A percentile compares a stretch with the other conserved stretches of the same genome.
These are phyloP conservation scores for Fusarium cicatricum DNA, from an alignment of 2,329 filamentous ascomycete genomes.

Conservation along the genomic window DNA sequence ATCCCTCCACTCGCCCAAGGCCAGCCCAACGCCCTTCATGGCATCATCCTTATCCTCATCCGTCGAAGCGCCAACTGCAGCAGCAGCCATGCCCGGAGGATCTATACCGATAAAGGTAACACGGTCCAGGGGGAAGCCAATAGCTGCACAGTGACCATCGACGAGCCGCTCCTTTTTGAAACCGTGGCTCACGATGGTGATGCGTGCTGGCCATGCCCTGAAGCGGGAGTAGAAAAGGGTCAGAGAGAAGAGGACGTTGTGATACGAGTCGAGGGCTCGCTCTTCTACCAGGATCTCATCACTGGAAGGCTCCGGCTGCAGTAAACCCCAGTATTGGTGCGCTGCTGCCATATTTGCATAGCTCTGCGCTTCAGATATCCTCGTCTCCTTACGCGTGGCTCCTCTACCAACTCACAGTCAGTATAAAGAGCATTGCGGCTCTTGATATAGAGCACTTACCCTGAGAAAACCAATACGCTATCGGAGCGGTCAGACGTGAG, in stretches of 20 bases:
- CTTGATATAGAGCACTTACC: slow-evolving; percentile 54
- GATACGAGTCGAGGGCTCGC: slow-evolving; percentile 82
- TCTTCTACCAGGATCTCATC: slow-evolving; percentile 66
- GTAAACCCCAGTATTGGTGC: slow-evolving; percentile 56
- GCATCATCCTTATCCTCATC: slow-evolving; percentile 48
- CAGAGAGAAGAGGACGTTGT: slow-evolving; percentile 83
- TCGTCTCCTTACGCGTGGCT: slow-evolving; percentile 66
- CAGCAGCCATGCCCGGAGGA: slow-evolving; percentile 58
- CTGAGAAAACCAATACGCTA: slow-evolving; percentile 74
- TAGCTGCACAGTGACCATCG: slow-evolving; percentile 68
- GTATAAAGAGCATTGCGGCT: rapidly evolving
- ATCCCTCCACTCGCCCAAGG: slow-evolving; percentile 57
- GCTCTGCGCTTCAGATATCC: slow-evolving; percentile 67
- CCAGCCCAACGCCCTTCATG: slow-evolving; percentile 52
- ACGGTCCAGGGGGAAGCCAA: slow-evolving; percentile 59
- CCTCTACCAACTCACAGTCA: slow-evolving; percentile 54
- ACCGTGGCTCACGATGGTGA: slow-evolving; percentile 73
- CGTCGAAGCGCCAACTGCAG: slow-evolving; percentile 31
- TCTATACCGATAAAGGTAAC: slow-evolving; percentile 70
- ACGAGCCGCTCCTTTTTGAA: slow-evolving; percentile 73
- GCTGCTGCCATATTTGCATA: slow-evolving; percentile 64
- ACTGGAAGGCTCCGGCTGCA: slow-evolving; percentile 31
- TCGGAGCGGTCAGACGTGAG: slow-evolving; percentile 54
- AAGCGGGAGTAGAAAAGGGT: slow-evolving; percentile 54
- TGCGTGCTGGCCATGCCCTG: slow-evolving; percentile 59